A percentile compares a stretch with the other conserved stretches of the same genome.
Evolutionary conservation across 441 rosid species (phyloP).

Genomic region (Erysimum pusillum): DNA sequence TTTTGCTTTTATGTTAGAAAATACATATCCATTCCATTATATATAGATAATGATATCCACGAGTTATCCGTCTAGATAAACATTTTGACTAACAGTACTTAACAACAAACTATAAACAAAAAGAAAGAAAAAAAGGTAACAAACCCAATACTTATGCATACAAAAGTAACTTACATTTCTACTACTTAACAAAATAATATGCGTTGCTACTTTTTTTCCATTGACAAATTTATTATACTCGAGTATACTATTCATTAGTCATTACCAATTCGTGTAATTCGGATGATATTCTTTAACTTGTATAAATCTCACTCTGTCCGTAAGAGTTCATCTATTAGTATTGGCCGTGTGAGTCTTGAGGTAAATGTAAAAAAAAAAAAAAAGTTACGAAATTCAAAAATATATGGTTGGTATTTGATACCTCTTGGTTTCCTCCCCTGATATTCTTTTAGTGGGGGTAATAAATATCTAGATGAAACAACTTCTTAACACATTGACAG

Average conservation of each 20-base stretch:
- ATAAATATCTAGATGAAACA: conserved; percentile 11
- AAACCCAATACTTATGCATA: neutral
- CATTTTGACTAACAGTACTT: neutral
- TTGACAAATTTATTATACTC: neutral
- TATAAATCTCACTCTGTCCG: neutral
- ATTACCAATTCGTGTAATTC: neutral
- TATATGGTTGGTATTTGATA: too few species aligned
- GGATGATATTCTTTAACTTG: neutral
- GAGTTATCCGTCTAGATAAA: conserved; percentile 23
- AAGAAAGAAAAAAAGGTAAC: neutral
- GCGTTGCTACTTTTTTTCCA: neutral
- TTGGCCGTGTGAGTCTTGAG: neutral
- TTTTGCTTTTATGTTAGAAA: neutral
- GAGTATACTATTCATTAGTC: neutral
- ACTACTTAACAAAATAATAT: neutral
- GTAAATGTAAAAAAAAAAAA: neutral
- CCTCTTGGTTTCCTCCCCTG: too few species aligned
- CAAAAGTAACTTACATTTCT: neutral
- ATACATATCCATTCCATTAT: neutral
- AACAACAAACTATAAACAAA: neutral
- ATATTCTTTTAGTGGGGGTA: neutral
- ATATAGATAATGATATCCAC: conserved; percentile 2
- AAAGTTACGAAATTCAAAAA: neutral
- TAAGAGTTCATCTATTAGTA: neutral
- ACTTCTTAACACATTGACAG: neutral